Evolutionary conservation across 768 basidiomycete species (phyloP), one percentile per base, ranked within the genome.

Genomic region (Lentinus brumalis): DNA sequence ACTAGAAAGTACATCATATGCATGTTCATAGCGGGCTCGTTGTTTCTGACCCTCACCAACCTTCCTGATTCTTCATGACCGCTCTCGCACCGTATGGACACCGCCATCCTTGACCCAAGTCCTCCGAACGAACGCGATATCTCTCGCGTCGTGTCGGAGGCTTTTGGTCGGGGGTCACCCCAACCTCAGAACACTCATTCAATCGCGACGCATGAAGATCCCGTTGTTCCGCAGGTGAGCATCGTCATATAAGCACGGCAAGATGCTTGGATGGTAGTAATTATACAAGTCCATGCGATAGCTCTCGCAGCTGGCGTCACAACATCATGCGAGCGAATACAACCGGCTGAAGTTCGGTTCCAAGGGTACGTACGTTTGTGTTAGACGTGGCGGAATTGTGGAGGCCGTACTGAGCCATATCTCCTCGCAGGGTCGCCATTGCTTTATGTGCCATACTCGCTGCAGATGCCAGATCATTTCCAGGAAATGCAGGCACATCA

Each of bases 281-380:
- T n/a, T 14, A 50, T 21, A 29, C 39, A 30, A 38, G 41, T 29
- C 46, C 12, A 39, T 18, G 51, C 55, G 32, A 14, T 58, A 86
- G 79, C 81, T 89, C 50, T 78, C 80, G 1, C 73, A 69, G 3
- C 75, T 92, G 16, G 88, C 89, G 2, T 91, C 88, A 6, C 89
- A 92, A 66, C 87, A 91, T 73, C 91, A 92, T 65, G 55, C 69
- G 57, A 88, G 86, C 75, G 84, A 87, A 47, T 91, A 92, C 71
- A 89, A 83, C 66, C 80, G 82, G 56, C 71, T 85, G 29, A 91
- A 91, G 72, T 86, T 84, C 60, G 91, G 90, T 5, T 71, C 73
- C 14, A 66, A 62, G 42, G 70, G 71, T 73, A n/a, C 59, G 77
- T 75, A 73, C 35, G 11, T 35, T n/a, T 14, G 59, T 56, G 15